Base-by-base conservation (phyloP, 257 asterid species). In the Solanum peruvianum region DNA sequence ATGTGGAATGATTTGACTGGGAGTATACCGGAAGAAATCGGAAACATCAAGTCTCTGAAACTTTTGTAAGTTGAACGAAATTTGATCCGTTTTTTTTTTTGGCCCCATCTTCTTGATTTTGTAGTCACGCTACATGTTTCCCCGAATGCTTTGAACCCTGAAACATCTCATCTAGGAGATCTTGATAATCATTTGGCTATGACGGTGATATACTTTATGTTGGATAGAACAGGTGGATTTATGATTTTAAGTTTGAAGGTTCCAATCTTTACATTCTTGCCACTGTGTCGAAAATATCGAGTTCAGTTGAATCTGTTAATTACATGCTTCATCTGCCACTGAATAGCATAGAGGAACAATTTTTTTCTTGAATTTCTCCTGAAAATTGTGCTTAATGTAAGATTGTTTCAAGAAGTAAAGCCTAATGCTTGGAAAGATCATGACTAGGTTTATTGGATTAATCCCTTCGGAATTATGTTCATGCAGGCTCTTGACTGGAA, bases 1-100 rank as follows among this genome's bases (percentile, higher is more conserved):
- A 92, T 90, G 94, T 92, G 94, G 94, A 92, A 92, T 87, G 83
- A 88, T 21, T 87, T 92, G 76, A 88, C 87, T 44, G 94, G 93
- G 69, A 84, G 52, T 88, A 87, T 92, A 85, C 94, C 92, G 16
- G 90, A 85, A 85, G 94, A 92, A 89, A 89, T 92, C 56, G 93
- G 93, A 47, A 84, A 87, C 52, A 37, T 92, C 76, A 60, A 89
- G 49, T 71, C 90, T 67, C 56, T 92, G 77, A 77, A 66, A 41
- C 90, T 89, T 80, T 78, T 92, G 94, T 92, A 72, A 88, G 93
- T 89, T 78, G 44, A 83, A 67, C 12, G 25, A 58, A 58, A 58
- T 58, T 58, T 58, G 25, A 58, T 58, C 66, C 2, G 0, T 9
- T n/a, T 20, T 47, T 41, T 35, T 45, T 45, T 47, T 42, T 77